A percentile compares a stretch with the other conserved stretches of the same genome.
These are phyloP conservation scores for Rickenella mellea DNA, from an alignment of 768 basidiomycete genomes.

Conservation along the genomic window DNA sequence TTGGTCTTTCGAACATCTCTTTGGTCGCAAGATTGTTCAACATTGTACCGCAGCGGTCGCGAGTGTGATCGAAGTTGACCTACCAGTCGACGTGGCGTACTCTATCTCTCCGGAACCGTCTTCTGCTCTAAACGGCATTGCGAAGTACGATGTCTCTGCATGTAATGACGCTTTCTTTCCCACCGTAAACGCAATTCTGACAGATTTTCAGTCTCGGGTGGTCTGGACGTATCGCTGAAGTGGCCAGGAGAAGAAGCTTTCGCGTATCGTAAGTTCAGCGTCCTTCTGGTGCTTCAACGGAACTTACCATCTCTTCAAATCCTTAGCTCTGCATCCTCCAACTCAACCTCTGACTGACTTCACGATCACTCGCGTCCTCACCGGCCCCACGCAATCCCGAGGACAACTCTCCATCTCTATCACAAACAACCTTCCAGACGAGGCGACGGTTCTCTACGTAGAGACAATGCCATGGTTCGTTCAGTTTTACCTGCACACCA, in stretches of 20 bases:
- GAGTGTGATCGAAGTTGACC: constrained; percentile 41
- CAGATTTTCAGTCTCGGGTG: background rate
- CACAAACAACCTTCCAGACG: constrained; percentile 41
- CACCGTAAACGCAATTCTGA: background rate
- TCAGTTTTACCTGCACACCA: constrained; percentile 78
- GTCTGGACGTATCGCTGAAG: constrained; percentile 44
- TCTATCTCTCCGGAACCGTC: constrained; percentile 45
- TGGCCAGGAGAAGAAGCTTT: constrained; percentile 46
- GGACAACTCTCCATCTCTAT: constrained; percentile 65
- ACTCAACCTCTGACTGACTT: constrained; percentile 37
- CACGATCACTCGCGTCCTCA: constrained; percentile 60
- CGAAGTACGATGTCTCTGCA: background rate
- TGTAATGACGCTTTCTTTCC: constrained; percentile 16
- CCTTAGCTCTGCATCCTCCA: constrained; percentile 22
- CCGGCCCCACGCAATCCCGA: constrained; percentile 64
- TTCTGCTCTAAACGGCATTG: background rate
- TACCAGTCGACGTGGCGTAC: constrained; percentile 35
- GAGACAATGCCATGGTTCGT: constrained; percentile 94
- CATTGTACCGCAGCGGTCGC: constrained; percentile 62
- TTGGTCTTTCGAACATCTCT: constrained; percentile 64
- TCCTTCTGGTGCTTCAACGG: background rate
- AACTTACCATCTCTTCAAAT: background rate
- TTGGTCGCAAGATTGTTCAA: constrained; percentile 52
- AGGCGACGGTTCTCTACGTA: constrained; percentile 55
- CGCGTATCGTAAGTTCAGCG: constrained; percentile 41